These are phyloP conservation scores for Fraxinus anomala DNA, from an alignment of 257 asterid genomes.

Conservation along the genomic window DNA sequence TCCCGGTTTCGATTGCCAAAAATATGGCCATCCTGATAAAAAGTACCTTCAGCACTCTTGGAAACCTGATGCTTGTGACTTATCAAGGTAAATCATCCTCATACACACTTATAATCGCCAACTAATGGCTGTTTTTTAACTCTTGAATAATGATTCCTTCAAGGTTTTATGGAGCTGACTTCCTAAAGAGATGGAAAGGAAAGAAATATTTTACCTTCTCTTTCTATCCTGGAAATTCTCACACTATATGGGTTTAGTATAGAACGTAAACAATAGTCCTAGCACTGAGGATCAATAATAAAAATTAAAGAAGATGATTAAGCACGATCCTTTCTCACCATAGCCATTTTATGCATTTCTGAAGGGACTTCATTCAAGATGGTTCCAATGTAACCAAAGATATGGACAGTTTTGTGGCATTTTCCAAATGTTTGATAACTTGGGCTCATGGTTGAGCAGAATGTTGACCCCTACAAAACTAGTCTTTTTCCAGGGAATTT, in stretches of 20 bases:
- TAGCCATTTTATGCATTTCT: constrained; percentile 18
- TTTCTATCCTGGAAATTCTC: background rate
- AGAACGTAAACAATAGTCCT: background rate
- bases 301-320: no score
- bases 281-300: no score
- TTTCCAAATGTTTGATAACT: constrained; percentile 45
- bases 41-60: constrained; percentile 46
- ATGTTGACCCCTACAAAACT: constrained; percentile 43
- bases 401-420: constrained; percentile 56
- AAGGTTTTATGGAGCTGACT: constrained; percentile 42
- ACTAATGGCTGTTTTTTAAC: background rate
- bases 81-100: constrained; percentile 37
- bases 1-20: constrained; percentile 51
- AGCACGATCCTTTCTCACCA: background rate
- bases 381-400: constrained; percentile 40
- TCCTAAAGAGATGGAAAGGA: constrained; percentile 50
- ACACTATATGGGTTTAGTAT: no score
- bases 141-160: background rate
- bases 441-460: constrained; percentile 57
- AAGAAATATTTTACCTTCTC: constrained; percentile 34
- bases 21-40: constrained; percentile 54
- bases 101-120: background rate
- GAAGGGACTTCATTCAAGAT: constrained; percentile 56
- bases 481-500: constrained; percentile 61
- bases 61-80: constrained; percentile 54